phyloP scores from a whole-genome alignment of 2,329 filamentous ascomycete species.

The Corynespora cassiicola region DNA sequence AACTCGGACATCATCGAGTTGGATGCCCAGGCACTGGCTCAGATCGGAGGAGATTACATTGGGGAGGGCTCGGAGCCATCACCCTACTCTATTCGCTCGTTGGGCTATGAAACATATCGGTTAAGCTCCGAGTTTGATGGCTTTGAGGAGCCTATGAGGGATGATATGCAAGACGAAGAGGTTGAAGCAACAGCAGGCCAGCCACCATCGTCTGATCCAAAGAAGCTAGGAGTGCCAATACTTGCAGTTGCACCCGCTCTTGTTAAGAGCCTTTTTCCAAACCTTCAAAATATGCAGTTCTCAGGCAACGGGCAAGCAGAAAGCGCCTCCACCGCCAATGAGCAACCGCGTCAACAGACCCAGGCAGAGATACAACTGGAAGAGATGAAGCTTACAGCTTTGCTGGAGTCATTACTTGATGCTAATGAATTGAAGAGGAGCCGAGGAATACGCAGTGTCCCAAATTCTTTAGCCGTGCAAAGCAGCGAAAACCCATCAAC shows the following conservation, averaged over 20 bases:
- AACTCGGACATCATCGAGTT: conserved; percentile 72
- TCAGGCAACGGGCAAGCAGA: too few species aligned
- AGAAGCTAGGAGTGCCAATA: conserved; percentile 17
- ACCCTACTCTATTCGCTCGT: conserved; percentile 51
- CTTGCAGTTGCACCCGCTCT: conserved; percentile 23
- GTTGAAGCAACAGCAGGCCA: conserved; percentile 1
- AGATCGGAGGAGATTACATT: conserved; percentile 73
- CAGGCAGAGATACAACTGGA: conserved; percentile 41
- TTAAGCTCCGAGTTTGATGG: conserved; percentile 40
- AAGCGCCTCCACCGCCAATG: conserved; percentile 14
- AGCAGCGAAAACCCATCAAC: conserved; percentile 7
- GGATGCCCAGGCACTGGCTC: conserved; percentile 72
- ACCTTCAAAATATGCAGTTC: too few species aligned
- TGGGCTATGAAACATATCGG: conserved; percentile 63
- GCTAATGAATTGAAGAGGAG: conserved; percentile 37
- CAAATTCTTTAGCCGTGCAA: conserved; percentile 6
- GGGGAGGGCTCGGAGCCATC: conserved; percentile 65
- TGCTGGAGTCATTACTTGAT: conserved; percentile 42
- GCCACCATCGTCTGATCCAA: conserved; percentile 17
- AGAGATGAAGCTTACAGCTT: conserved; percentile 42
- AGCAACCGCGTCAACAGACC: conserved; percentile 27
- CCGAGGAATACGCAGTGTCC: conserved; percentile 14
- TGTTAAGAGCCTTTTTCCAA: conserved; percentile 20
- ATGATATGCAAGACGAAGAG: conserved; percentile 48
- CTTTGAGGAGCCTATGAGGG: conserved; percentile 26